Evolutionary conservation across 805 yeast species (phyloP).

Genomic region (Suhomyces sp.): DNA sequence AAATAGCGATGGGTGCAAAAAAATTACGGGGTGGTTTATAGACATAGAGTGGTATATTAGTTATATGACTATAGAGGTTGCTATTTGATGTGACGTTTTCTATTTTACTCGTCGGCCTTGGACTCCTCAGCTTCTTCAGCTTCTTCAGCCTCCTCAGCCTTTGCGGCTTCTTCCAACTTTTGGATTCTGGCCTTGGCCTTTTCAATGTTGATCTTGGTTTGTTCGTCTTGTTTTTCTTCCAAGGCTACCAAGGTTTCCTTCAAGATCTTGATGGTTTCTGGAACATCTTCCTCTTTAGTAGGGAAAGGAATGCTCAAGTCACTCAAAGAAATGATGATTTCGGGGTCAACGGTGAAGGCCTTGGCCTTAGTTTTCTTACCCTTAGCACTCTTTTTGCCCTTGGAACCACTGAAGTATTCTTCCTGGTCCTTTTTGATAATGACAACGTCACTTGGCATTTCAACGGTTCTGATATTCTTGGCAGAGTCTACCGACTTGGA

Average conservation of each 20-base stretch:
- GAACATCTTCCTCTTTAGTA: constrained; percentile 65
- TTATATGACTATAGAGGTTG: not conserved
- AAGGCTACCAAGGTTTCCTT: constrained; percentile 69
- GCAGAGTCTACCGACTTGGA: constrained; percentile 20
- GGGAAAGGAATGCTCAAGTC: constrained; percentile 80
- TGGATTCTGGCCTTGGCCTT: constrained; percentile 76
- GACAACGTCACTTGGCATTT: constrained; percentile 61
- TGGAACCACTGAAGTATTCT: constrained; percentile 51
- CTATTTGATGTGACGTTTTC: not conserved
- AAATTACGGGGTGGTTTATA: not conserved
- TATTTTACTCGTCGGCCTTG: not conserved
- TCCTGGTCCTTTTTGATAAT: constrained; percentile 62
- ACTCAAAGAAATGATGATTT: constrained; percentile 70
- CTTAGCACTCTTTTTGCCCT: constrained; percentile 39
- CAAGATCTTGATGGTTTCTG: constrained; percentile 61
- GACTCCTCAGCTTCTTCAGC: constrained; percentile 22
- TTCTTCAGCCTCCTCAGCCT: constrained; percentile 36
- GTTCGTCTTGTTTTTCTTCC: constrained; percentile 71
- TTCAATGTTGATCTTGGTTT: constrained; percentile 71
- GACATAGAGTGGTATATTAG: not conserved
- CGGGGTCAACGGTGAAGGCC: constrained; percentile 73
- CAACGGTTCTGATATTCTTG: constrained; percentile 46
- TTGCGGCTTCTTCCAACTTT: constrained; percentile 52
- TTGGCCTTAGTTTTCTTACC: constrained; percentile 53
- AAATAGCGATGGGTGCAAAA: constrained; percentile 1